phyloP scores from a whole-genome alignment of 805 yeast genomes.

The Spathaspora passalidarum region DNA sequence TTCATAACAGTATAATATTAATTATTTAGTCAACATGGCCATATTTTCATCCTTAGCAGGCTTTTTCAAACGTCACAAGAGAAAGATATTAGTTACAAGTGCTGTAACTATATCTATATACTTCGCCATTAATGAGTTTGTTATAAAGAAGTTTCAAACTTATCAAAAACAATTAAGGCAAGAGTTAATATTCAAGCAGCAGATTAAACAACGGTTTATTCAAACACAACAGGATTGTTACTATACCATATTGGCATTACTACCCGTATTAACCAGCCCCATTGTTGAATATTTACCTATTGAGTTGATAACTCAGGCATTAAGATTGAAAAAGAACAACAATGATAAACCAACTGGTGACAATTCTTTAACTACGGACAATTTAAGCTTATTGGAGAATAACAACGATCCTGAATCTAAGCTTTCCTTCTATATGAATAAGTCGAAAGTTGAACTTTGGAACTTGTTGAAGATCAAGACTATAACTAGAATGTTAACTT shows the following conservation, averaged over 20 bases:
- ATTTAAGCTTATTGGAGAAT: conserved; percentile 33
- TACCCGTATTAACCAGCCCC: conserved; percentile 72
- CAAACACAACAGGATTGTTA: conserved; percentile 92
- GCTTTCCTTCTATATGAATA: conserved; percentile 20
- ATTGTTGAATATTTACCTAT: conserved; percentile 62
- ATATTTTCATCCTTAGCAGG: conserved; percentile 38
- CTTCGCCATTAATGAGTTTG: conserved; percentile 35
- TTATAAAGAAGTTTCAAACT: conserved; percentile 35
- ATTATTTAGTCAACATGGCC: conserved; percentile 27
- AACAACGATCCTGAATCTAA: conserved; percentile 14
- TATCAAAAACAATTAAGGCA: conserved; percentile 39
- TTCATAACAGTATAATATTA: too few species aligned
- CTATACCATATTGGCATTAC: conserved; percentile 75
- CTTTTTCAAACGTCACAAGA: conserved; percentile 39
- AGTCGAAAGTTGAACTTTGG: conserved; percentile 65
- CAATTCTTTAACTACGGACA: conserved; percentile 34
- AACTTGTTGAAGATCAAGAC: conserved; percentile 72
- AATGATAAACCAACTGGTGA: not conserved
- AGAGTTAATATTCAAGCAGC: conserved; percentile 42
- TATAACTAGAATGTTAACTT: conserved; percentile 67
- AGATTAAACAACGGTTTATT: conserved; percentile 74
- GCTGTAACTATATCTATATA: conserved; percentile 34
- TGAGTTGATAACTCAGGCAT: conserved; percentile 66
- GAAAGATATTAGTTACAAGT: conserved; percentile 32
- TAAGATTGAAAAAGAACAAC: conserved; percentile 56